These are phyloP conservation scores for Trifolium fragiferum DNA, from an alignment of 306 rosid genomes.

Conservation along the genomic window DNA sequence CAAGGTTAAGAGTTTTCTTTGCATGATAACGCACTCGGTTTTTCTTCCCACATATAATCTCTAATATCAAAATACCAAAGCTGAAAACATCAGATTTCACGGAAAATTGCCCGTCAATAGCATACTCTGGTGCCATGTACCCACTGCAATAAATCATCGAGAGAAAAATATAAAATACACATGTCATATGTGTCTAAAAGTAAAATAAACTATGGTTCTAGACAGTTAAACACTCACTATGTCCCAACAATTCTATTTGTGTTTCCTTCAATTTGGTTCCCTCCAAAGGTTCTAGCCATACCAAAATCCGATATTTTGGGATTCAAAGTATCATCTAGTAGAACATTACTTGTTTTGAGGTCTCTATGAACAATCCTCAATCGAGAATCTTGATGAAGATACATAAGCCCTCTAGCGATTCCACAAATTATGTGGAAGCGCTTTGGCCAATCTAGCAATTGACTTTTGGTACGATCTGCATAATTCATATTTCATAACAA, in stretches of 20 bases:
- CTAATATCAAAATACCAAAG: constrained; percentile 55
- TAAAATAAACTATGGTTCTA: background rate
- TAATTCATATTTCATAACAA: background rate
- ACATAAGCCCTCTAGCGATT: constrained; percentile 57
- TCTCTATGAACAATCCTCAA: constrained; percentile 67
- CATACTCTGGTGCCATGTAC: constrained; percentile 72
- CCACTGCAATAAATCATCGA: constrained; percentile 43
- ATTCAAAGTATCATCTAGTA: constrained; percentile 52
- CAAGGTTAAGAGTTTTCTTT: constrained; percentile 51
- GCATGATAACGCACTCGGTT: constrained; percentile 44
- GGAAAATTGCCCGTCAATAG: constrained; percentile 60
- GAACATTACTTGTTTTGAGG: constrained; percentile 63
- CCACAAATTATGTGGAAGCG: constrained; percentile 54
- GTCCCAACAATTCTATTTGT: constrained; percentile 67
- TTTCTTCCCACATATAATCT: constrained; percentile 58
- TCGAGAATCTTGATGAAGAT: constrained; percentile 67
- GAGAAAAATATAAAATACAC: background rate
- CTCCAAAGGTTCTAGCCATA: constrained; percentile 58
- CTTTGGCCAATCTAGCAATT: constrained; percentile 50
- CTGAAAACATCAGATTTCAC: constrained; percentile 46
- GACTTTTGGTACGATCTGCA: constrained; percentile 39
- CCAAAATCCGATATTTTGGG: constrained; percentile 75
- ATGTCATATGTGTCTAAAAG: background rate
- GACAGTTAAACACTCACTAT: constrained; percentile 48
- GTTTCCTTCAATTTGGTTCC: constrained; percentile 61